Conservation (phyloP, 805 yeast genomes). For the Candida ovalis region DNA sequence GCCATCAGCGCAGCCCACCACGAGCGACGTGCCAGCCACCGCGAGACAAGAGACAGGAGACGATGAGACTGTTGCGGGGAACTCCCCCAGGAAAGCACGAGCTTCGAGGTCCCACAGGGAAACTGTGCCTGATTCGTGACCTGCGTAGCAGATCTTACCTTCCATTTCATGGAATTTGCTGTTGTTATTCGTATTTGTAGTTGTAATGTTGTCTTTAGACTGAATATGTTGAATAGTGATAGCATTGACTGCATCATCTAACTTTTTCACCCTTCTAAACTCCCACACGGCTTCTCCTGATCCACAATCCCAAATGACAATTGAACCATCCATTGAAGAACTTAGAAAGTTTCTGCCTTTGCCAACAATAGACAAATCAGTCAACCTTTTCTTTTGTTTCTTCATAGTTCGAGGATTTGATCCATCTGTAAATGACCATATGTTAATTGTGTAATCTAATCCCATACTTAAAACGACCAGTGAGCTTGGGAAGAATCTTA, state of each 20-base stretch:
- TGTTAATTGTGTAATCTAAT: slow-evolving; percentile 50
- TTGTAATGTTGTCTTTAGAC: neutral
- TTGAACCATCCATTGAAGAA: slow-evolving; percentile 50
- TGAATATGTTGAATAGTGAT: slow-evolving; percentile 18
- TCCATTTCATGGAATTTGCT: slow-evolving; percentile 45
- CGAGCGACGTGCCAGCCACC: neutral
- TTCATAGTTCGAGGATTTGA: slow-evolving; percentile 45
- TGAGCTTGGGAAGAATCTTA: slow-evolving; percentile 59
- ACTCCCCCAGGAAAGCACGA: slow-evolving; percentile 21
- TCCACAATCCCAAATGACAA: slow-evolving; percentile 70
- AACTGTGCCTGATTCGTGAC: slow-evolving; percentile 37
- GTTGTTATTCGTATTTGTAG: slow-evolving; percentile 34
- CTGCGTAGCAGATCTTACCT: slow-evolving; percentile 42
- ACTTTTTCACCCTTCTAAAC: slow-evolving; percentile 34
- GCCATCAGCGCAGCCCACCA: slow-evolving; percentile 21
- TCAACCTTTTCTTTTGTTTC: slow-evolving; percentile 47
- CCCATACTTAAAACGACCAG: slow-evolving; percentile 58
- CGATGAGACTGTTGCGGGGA: too few relatives aligned
- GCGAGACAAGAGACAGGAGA: too few relatives aligned
- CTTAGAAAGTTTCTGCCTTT: slow-evolving; percentile 66
- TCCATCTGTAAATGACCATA: slow-evolving; percentile 56
- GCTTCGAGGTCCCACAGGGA: slow-evolving; percentile 40
- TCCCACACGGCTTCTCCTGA: slow-evolving; percentile 42
- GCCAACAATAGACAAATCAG: slow-evolving; percentile 50
- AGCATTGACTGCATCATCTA: slow-evolving; percentile 33